Base-by-base conservation (phyloP, 140 eudicot genomes). In the Eryngium alpinum region DNA sequence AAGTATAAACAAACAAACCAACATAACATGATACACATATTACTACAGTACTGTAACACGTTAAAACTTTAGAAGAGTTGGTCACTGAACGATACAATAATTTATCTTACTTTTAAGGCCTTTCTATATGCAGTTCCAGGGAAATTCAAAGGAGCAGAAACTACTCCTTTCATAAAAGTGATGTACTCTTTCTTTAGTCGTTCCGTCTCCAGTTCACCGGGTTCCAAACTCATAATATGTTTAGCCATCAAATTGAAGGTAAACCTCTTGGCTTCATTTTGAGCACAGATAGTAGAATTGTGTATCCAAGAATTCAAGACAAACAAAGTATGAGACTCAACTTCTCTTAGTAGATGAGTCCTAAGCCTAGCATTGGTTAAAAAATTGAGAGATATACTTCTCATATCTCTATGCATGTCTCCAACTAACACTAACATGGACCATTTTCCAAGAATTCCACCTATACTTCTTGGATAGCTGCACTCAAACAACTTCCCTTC, bases 391-490 rank as follows among this genome's bases (percentile, higher is more conserved):
- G 99, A 94, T 25, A 94, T 94, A 6, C 79, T 83, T 88, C 99
- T 92, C 99, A 94, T 94, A 60, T 94, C 95, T 88, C 96, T 89
- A 77, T 94, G 99, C 97, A 94, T 94, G 87, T 94, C 97, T 44
- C 97, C 99, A 62, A 92, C 97, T 79, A 89, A 79, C 83, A 94
- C 99, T 86, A 94, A 76, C 99, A 94, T 94, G 14, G 99, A 92
- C 99, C 99, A 94, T 82, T 94, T 92, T 9, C 99, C 99, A 83
- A 94, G 97, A 80, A 94, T 94, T 13, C 97, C 99, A 43, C 97
- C 99, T n/a, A 94, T 94, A 81, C 99, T 94, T 75, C 93, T 88
- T 53, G 99, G 99, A 81, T 94, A 94, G 78, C 97, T 92, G 80
- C 99, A 92, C 79, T 94, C 99, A 81, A 94, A 94, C 82, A 94